Percentiles rank a stretch among this genome's conserved stretches.
phyloP scores from a whole-genome alignment of 805 yeast species.

The Candida piceae region DNA sequence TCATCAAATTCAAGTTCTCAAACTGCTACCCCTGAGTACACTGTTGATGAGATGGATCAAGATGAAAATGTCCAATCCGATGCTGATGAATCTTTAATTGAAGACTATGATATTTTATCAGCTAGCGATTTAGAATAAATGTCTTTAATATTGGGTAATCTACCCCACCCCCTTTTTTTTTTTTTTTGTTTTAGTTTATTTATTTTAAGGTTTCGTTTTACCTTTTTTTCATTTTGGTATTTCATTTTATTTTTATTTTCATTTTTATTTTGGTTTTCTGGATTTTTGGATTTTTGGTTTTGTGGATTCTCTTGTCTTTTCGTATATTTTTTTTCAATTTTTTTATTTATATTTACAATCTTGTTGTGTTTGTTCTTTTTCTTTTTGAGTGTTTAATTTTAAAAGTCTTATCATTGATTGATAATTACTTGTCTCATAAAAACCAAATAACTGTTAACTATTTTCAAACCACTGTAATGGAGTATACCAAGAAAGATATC shows the following conservation, averaged over 20 bases:
- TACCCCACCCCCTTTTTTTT: too few species aligned
- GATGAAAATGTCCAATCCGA: not conserved
- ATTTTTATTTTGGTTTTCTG: not conserved
- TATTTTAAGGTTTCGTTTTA: too few species aligned
- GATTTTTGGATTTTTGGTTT: not conserved
- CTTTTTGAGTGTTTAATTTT: too few species aligned
- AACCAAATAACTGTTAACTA: too few species aligned
- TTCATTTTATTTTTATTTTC: not conserved
- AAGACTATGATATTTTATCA: conserved; percentile 23
- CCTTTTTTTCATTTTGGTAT: too few species aligned
- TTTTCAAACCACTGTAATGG: not conserved
- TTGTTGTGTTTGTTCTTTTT: not conserved
- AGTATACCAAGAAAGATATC: too few species aligned
- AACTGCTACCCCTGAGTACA: not conserved
- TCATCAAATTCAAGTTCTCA: not conserved
- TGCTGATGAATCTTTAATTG: conserved; percentile 7
- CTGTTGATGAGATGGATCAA: not conserved
- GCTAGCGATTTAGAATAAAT: conserved; percentile 16
- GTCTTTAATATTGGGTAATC: too few species aligned
- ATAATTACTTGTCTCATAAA: not conserved
- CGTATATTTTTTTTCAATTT: not conserved
- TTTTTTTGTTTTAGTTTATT: too few species aligned
- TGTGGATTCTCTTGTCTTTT: not conserved
- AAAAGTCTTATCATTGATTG: too few species aligned
- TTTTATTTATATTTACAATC: not conserved